Percentiles rank a stretch among this genome's conserved stretches.
Conservation (phyloP, 257 asterid genomes). For the Gentiana macrophylla region DNA sequence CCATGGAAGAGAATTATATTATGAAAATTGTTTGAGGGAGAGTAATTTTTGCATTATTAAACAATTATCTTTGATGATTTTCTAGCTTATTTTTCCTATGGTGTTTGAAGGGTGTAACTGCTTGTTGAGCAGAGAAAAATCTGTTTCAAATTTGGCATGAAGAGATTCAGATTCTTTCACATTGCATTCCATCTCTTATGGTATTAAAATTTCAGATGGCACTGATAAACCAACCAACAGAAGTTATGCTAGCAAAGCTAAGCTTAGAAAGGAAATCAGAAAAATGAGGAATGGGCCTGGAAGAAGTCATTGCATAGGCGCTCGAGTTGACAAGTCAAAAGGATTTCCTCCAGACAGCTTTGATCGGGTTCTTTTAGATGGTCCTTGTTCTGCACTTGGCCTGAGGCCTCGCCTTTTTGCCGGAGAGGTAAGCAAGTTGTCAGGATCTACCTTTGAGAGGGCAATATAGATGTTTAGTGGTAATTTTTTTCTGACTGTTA, state of each 20-base stretch:
- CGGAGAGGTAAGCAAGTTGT: constrained; percentile 53
- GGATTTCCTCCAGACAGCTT: constrained; percentile 86
- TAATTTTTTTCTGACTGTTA: too few species aligned
- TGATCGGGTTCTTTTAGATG: constrained; percentile 97
- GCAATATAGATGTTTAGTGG: too few species aligned
- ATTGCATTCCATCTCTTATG: neutral
- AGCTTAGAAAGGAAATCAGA: constrained; percentile 38
- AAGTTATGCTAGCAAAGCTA: constrained; percentile 43
- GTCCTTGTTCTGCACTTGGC: constrained; percentile 99
- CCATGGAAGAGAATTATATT: too few species aligned
- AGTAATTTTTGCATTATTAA: too few species aligned
- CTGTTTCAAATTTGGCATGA: neutral
- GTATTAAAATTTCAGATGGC: constrained; percentile 17
- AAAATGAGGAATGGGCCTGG: constrained; percentile 78
- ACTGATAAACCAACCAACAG: constrained; percentile 27
- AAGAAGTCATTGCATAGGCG: constrained; percentile 58
- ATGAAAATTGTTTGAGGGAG: too few species aligned
- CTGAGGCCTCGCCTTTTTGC: constrained; percentile 88
- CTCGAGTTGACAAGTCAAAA: constrained; percentile 58
- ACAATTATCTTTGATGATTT: too few species aligned
- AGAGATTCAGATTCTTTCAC: neutral
- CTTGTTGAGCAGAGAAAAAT: neutral
- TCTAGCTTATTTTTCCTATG: neutral
- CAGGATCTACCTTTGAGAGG: neutral
- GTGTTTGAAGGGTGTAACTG: neutral